Evolutionary conservation across 192 early-diverging fungal genomes (phyloP).

Genomic region (Helicostylum pulchrum): DNA sequence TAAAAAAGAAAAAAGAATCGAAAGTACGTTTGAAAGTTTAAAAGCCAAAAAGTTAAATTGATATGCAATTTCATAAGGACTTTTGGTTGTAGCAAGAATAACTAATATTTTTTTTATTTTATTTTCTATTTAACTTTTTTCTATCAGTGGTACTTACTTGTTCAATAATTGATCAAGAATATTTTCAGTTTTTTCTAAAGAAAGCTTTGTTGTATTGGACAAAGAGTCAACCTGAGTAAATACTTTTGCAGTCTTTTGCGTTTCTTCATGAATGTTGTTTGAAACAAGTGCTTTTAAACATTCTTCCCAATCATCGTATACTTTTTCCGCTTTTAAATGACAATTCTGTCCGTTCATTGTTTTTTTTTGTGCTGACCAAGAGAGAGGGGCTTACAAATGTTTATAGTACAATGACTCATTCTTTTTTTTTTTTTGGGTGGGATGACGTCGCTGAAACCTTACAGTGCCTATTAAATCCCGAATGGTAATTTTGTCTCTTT

Average conservation of each 20-base stretch:
- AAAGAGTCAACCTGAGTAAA: conserved; percentile 5
- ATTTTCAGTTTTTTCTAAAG: conserved; percentile 6
- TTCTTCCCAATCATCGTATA: conserved; percentile 4
- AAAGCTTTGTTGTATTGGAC: conserved; percentile 3
- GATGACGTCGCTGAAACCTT: no score
- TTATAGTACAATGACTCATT: no score
- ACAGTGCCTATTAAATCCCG: no score
- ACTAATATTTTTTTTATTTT: background rate
- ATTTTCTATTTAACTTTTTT: background rate
- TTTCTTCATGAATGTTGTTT: conserved; percentile 1
- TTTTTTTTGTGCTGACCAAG: no score
- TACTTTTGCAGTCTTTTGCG: conserved; percentile 7
- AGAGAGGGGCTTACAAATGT: no score
- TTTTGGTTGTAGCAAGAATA: conserved; percentile 1
- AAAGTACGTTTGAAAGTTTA: no score
- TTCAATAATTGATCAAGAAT: conserved; percentile 1
- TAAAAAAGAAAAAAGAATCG: no score
- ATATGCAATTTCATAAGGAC: background rate
- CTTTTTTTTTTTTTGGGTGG: no score
- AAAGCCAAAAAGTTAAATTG: background rate
- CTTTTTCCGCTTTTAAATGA: conserved; percentile 6
- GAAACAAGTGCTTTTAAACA: background rate
- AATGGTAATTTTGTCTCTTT: no score
- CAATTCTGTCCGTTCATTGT: background rate
- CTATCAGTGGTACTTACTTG: conserved; percentile 1